Evolutionary conservation across 108 stramenopile genomes (phyloP).

Genomic region (Skeletonema marinoi): DNA sequence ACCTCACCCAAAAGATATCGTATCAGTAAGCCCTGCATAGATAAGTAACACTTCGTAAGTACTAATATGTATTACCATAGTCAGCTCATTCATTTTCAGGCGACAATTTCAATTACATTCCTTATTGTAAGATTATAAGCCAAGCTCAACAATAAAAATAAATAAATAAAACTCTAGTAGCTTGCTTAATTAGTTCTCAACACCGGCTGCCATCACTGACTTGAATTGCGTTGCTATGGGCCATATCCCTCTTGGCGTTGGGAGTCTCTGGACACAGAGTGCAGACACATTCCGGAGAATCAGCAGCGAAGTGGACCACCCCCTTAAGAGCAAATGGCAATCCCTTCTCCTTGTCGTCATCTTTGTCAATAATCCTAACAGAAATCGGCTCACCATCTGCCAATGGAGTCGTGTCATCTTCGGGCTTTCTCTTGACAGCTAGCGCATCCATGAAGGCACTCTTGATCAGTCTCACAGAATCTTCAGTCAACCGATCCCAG

Average conservation of each 20-base stretch:
- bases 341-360: constrained; percentile 22
- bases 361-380: constrained; percentile 60
- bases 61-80: too few relatives aligned
- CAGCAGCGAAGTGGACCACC: constrained; percentile 81
- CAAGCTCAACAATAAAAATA: too few relatives aligned
- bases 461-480: constrained; percentile 79
- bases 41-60: too few relatives aligned
- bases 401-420: constrained; percentile 68
- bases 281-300: constrained; percentile 87
- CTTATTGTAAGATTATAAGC: too few relatives aligned
- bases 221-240: background rate
- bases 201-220: background rate
- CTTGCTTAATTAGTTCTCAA: background rate
- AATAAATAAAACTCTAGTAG: background rate
- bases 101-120: too few relatives aligned
- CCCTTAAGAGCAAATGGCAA: constrained; percentile 70
- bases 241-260: background rate
- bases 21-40: too few relatives aligned
- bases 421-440: constrained; percentile 60
- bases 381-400: constrained; percentile 69
- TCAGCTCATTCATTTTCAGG: too few relatives aligned
- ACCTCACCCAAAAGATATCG: too few relatives aligned
- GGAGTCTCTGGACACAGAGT: constrained; percentile 62
- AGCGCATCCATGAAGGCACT: constrained; percentile 88
- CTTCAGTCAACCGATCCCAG: constrained; percentile 74